phyloP scores from a whole-genome alignment of 2,329 filamentous ascomycete genomes.

The Sarocladiaceae sp. region DNA sequence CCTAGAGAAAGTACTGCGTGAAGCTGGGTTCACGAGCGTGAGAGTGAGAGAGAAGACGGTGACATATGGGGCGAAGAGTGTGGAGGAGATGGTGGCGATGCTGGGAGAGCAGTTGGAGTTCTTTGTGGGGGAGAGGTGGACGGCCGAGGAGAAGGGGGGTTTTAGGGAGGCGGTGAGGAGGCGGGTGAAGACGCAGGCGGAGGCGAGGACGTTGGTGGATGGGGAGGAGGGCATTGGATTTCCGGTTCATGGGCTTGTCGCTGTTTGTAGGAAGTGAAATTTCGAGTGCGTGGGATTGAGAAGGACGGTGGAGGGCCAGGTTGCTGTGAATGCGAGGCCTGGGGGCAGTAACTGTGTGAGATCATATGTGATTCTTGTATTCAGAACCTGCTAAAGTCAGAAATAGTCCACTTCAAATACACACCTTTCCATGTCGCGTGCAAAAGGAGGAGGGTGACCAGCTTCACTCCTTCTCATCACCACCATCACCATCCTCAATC shows the following conservation, averaged over 20 bases:
- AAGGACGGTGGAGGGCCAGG: too few relatives aligned
- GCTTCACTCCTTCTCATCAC: too few relatives aligned
- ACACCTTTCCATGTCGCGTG: too few relatives aligned
- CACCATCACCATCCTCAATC: slow-evolving; percentile 35
- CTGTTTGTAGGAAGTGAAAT: neutral
- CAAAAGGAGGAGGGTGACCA: too few relatives aligned
- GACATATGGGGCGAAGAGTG: neutral
- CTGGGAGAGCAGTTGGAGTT: neutral
- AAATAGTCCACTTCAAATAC: too few relatives aligned
- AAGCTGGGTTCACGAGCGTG: slow-evolving; percentile 1
- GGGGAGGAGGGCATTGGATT: slow-evolving; percentile 1
- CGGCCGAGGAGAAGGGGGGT: neutral
- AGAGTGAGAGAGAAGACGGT: neutral
- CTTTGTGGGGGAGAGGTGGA: neutral
- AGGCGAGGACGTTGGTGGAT: neutral
- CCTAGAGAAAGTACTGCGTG: neutral
- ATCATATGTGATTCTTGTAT: too few relatives aligned
- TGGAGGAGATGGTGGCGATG: neutral
- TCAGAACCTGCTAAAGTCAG: too few relatives aligned
- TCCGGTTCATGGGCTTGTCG: slow-evolving; percentile 1
- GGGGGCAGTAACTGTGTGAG: too few relatives aligned
- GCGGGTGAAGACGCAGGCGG: neutral
- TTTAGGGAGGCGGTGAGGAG: slow-evolving; percentile 3
- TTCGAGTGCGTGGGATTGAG: too few relatives aligned
- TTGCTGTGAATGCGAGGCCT: too few relatives aligned